These are phyloP conservation scores for Malus hybrid DNA, from an alignment of 331 rosid genomes.

Conservation along the genomic window DNA sequence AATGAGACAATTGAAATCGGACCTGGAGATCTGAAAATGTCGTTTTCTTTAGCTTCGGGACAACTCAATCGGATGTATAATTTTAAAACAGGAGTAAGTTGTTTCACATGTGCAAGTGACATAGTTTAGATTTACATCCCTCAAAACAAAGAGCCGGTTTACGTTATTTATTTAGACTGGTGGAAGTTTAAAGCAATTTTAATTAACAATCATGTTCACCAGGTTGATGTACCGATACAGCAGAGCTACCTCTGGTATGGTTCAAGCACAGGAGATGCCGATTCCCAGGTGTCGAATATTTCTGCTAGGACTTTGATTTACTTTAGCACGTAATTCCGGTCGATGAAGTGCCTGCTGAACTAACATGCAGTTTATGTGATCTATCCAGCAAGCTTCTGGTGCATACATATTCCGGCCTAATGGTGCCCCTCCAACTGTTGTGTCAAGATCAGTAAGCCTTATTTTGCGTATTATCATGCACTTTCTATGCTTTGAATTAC, in stretches of 20 bases:
- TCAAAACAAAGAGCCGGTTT: too few species aligned
- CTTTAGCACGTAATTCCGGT: neutral
- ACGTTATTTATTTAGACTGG: too few species aligned
- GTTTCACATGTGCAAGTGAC: slow-evolving; percentile 9
- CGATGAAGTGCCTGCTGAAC: neutral
- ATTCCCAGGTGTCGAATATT: slow-evolving; percentile 32
- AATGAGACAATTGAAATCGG: slow-evolving; percentile 47
- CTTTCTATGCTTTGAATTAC: neutral
- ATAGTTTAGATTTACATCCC: too few species aligned
- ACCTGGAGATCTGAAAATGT: slow-evolving; percentile 70
- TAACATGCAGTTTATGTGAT: neutral
- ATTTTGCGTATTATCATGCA: neutral
- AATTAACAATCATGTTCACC: slow-evolving; percentile 8
- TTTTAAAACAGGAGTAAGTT: slow-evolving; percentile 56
- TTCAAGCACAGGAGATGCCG: slow-evolving; percentile 19
- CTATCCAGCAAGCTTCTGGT: slow-evolving; percentile 51
- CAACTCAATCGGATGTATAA: slow-evolving; percentile 60
- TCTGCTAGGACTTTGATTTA: slow-evolving; percentile 2
- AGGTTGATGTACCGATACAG: slow-evolving; percentile 82
- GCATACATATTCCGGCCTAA: slow-evolving; percentile 86
- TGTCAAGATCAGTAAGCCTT: slow-evolving; percentile 73
- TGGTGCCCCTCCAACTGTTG: slow-evolving; percentile 48
- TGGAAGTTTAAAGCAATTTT: neutral
- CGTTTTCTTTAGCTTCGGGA: slow-evolving; percentile 70
- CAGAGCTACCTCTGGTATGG: slow-evolving; percentile 83